Evolutionary conservation across 179 eudicot species (phyloP).

Genomic region (Silene vulgaris): DNA sequence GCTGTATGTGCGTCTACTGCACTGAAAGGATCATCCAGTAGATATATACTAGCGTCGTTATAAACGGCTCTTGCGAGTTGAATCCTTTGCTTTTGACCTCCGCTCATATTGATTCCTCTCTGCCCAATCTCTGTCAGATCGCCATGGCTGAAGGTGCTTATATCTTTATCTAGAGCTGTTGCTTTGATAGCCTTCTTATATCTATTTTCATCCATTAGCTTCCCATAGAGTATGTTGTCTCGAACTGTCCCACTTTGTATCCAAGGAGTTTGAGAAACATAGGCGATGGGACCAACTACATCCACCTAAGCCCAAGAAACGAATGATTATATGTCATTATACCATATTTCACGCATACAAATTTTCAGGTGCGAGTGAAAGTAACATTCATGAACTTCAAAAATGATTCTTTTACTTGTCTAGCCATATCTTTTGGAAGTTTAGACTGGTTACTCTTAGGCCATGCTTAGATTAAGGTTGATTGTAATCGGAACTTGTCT

Average conservation of each 20-base stretch:
- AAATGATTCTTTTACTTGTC: no score
- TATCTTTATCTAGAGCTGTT: conserved; percentile 64
- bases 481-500: no score
- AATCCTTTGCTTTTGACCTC: conserved; percentile 59
- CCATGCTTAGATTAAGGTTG: no score
- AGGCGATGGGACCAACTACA: conserved; percentile 41
- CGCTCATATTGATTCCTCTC: conserved; percentile 48
- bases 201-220: conserved; percentile 50
- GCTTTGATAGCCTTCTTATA: conserved; percentile 53
- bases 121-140: no score
- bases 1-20: conserved; percentile 37
- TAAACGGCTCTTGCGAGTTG: conserved; percentile 66
- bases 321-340: no score
- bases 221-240: conserved; percentile 69
- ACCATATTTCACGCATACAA: no score
- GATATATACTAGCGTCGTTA: no score
- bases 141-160: conserved; percentile 26
- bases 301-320: conserved; percentile 19
- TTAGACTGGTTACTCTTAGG: no score
- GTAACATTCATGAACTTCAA: no score
- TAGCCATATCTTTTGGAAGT: no score
- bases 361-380: no score
- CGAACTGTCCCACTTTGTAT: conserved; percentile 81
- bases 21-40: no score
- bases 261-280: conserved; percentile 79